Evolutionary conservation across 2,329 filamentous ascomycete genomes (phyloP).

Genomic region (Cladosporium sp.): DNA sequence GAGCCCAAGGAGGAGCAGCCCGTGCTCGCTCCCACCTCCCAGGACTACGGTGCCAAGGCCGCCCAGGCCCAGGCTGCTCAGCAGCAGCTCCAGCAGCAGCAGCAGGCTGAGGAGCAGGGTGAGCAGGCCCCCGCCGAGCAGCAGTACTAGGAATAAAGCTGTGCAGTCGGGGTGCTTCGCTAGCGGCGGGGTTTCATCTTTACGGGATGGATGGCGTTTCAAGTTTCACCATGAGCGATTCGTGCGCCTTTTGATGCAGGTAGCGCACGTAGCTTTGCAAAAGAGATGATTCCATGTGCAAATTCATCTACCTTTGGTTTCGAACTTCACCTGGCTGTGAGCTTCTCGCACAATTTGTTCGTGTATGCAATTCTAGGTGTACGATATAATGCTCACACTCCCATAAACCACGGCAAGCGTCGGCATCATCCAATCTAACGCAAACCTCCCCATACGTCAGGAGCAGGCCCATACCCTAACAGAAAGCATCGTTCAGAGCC

Average conservation of each 20-base stretch:
- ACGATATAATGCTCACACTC: too few species aligned
- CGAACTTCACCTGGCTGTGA: too few species aligned
- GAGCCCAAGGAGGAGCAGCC: constrained; percentile 99
- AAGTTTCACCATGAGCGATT: constrained; percentile 12
- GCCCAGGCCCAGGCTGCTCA: constrained; percentile 56
- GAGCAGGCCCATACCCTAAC: too few species aligned
- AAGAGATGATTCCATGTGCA: constrained; percentile 12
- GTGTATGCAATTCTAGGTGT: too few species aligned
- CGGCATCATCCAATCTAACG: too few species aligned
- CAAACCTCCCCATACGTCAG: too few species aligned
- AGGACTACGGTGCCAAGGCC: constrained; percentile 98
- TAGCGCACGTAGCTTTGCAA: constrained; percentile 12
- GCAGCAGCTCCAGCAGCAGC: constrained; percentile 47
- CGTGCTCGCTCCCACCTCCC: constrained; percentile 89
- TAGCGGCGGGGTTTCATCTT: constrained; percentile 9
- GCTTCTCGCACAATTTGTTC: too few species aligned
- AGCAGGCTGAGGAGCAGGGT: constrained; percentile 19
- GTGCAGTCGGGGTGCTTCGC: constrained; percentile 6
- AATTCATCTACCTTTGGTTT: neutral
- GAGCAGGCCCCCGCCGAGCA: constrained; percentile 11
- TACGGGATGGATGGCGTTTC: constrained; percentile 10
- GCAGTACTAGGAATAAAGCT: constrained; percentile 9
- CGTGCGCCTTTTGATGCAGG: constrained; percentile 12
- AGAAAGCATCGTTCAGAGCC: too few species aligned
- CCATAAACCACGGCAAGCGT: too few species aligned